A percentile compares a stretch with the other conserved stretches of the same genome.
These are phyloP conservation scores for Fraxinus anomala DNA, from an alignment of 257 asterid species.

Conservation along the genomic window DNA sequence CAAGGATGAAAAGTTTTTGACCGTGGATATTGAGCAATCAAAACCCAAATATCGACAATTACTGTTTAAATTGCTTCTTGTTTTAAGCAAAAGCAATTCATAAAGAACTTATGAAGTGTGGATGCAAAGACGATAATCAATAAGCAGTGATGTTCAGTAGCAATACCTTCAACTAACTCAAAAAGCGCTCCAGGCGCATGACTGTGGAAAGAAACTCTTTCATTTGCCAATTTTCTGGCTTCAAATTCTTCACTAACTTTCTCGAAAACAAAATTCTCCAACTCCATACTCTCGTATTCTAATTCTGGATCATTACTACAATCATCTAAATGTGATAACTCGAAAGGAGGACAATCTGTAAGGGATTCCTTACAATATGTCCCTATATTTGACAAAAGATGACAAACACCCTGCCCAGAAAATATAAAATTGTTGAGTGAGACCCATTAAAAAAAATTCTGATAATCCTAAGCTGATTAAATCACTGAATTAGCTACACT, in stretches of 20 bases:
- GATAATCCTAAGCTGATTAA: slow-evolving; percentile 5
- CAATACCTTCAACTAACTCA: slow-evolving; percentile 62
- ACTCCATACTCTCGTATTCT: slow-evolving; percentile 74
- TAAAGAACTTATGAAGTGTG: slow-evolving; percentile 13
- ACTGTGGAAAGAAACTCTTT: slow-evolving; percentile 49
- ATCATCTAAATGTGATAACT: slow-evolving; percentile 60
- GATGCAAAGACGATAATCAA: not conserved
- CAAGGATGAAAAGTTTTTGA: slow-evolving; percentile 11
- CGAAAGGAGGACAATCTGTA: slow-evolving; percentile 58
- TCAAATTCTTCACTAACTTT: slow-evolving; percentile 60
- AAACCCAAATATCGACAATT: not conserved
- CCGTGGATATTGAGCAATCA: slow-evolving; percentile 10
- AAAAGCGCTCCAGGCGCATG: slow-evolving; percentile 48
- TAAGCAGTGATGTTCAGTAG: slow-evolving; percentile 6
- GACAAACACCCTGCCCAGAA: slow-evolving; percentile 75
- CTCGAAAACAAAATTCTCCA: slow-evolving; percentile 60
- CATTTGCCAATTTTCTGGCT: slow-evolving; percentile 45
- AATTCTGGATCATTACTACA: slow-evolving; percentile 45
- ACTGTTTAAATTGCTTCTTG: not conserved
- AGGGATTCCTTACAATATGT: slow-evolving; percentile 67
- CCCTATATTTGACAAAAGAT: slow-evolving; percentile 72
- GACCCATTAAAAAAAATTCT: slow-evolving; percentile 13
- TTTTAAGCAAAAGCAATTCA: slow-evolving; percentile 16
- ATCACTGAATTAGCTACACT: not conserved
- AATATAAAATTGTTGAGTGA: slow-evolving; percentile 23